Evolutionary conservation across 1,139 yeast species (phyloP), one percentile per base, ranked within the genome.

Genomic region (Zhuliangozyma blackwelliae): DNA sequence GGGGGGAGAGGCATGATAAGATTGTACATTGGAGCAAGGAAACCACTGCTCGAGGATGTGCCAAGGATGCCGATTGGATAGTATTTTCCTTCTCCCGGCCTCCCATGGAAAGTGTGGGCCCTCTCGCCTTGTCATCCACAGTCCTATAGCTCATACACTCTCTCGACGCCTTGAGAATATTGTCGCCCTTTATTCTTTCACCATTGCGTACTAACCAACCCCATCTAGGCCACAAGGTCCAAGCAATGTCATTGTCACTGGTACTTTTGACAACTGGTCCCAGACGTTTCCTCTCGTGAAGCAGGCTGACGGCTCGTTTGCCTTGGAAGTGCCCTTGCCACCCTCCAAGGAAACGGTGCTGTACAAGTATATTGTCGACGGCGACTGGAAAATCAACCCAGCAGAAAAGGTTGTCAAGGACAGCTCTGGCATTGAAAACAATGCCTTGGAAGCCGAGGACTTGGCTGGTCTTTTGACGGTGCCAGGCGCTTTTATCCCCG

Each of bases 351-450:
- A 66, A 25, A 72, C 64, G 46, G 50, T 79, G 20, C 59, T 68
- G 37, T 84, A 81, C 66, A 84, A 85, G 63, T 85, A 78, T 54
- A 75, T 85, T 39, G 86, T 84, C 34, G 90, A 85, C 53, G 90
- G 83, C 28, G 74, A 75, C 29, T 85, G 94, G 94, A 51, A 55
- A 27, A 68, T 75, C 16, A 73, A 76, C 38, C 54, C 63, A 4
- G 52, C 61, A 11, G 79, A 73, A 49, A 65, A 65, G 41, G 57
- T 67, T 29, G 63, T 65, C 41, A 63, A 63, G 19, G 81, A 73
- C 45, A 76, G 62, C 7, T 51, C 61, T 25, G 90, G 88, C 10
- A 79, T 71, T 49, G 72, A 69, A 34, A 84, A 84, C 65, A 85
- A 85, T 52, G 72, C 66, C 29, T 57, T 83, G 44, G 68, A 62